A percentile compares a stretch with the other conserved stretches of the same genome.
Evolutionary conservation across 495 filamentous ascomycete species (phyloP).

Genomic region (Barbatosphaeria neglecta): DNA sequence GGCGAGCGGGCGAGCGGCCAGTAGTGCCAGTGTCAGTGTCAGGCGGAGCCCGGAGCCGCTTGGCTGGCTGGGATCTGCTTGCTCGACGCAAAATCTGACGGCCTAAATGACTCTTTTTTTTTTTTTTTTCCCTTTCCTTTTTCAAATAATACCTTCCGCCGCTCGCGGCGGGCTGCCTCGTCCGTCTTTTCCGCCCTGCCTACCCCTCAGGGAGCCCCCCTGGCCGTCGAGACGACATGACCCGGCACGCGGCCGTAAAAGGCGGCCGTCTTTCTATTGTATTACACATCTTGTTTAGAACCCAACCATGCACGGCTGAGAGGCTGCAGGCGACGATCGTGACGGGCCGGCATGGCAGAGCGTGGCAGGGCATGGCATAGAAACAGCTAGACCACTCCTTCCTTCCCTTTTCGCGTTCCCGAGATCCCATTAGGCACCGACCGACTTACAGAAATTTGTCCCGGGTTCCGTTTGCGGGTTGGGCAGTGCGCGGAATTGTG

Average conservation of each 20-base stretch:
- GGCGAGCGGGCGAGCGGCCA: too few species aligned
- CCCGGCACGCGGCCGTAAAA: not conserved
- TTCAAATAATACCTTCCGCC: too few species aligned
- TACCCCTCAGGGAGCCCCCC: not conserved
- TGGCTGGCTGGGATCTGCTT: not conserved
- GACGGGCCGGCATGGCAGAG: too few species aligned
- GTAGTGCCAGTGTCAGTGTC: too few species aligned
- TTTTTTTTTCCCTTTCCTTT: too few species aligned
- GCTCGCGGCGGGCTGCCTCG: not conserved
- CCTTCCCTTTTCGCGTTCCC: not conserved
- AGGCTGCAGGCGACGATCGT: conserved; percentile 1
- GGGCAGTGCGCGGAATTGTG: not conserved
- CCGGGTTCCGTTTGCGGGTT: not conserved
- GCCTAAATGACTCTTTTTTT: not conserved
- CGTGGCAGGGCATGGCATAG: not conserved
- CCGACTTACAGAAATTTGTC: not conserved
- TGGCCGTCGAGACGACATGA: not conserved
- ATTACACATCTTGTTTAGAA: not conserved
- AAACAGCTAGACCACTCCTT: not conserved
- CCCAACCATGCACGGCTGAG: not conserved
- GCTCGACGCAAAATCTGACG: not conserved
- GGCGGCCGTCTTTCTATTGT: not conserved
- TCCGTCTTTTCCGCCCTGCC: not conserved
- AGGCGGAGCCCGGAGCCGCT: too few species aligned
- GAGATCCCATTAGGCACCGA: not conserved